phyloP scores from a whole-genome alignment of 2,329 filamentous ascomycete genomes.

The Teratosphaeria gauchensis region DNA sequence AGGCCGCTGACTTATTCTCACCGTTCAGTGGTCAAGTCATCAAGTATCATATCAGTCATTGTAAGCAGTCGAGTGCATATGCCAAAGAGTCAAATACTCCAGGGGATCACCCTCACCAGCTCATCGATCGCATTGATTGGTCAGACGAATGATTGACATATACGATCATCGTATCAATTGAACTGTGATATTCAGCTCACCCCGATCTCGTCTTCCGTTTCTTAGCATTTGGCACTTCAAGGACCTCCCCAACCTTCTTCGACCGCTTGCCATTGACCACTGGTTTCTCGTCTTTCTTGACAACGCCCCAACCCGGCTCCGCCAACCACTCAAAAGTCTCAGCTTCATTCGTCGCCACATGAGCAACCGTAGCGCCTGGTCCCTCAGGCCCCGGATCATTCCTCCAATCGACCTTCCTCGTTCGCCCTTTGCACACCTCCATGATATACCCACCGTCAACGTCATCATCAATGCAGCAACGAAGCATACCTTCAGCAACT shows the following conservation, averaged over 20 bases:
- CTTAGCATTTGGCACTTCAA: neutral
- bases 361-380: conserved; percentile 32
- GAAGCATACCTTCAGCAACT: conserved; percentile 50
- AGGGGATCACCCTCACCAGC: too few species aligned
- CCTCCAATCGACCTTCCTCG: conserved; percentile 33
- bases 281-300: neutral
- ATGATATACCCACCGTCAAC: conserved; percentile 44
- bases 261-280: neutral
- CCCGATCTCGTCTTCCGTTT: neutral
- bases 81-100: too few species aligned
- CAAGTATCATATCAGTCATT: too few species aligned
- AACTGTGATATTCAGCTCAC: too few species aligned
- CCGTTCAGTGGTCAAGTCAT: too few species aligned
- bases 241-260: neutral
- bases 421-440: conserved; percentile 45
- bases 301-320: conserved; percentile 40
- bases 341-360: conserved; percentile 30
- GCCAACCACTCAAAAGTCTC: conserved; percentile 43
- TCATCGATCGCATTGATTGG: too few species aligned
- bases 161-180: too few species aligned
- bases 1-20: too few species aligned
- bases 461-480: conserved; percentile 42
- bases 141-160: too few species aligned
- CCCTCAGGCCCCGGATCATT: conserved; percentile 46
- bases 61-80: too few species aligned